Evolutionary conservation across 805 yeast genomes (phyloP).

Genomic region (Saturnispora besseyi): DNA sequence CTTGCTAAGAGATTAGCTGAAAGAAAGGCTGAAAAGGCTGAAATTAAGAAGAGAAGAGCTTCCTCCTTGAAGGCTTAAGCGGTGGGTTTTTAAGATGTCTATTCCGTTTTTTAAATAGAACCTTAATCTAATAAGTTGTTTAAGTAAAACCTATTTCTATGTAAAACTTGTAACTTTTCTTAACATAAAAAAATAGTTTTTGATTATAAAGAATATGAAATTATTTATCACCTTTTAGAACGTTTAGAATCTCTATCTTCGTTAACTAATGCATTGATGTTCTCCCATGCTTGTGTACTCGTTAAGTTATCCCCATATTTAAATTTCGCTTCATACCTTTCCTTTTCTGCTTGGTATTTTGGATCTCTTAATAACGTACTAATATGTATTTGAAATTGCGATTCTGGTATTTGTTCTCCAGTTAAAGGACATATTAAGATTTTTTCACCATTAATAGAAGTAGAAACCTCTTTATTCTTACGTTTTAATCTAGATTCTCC

Average conservation of each 20-base stretch:
- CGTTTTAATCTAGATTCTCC: conserved; percentile 54
- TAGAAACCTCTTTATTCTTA: conserved; percentile 2
- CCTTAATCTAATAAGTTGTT: conserved; percentile 4
- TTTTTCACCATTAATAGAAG: conserved; percentile 17
- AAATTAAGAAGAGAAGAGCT: conserved; percentile 99
- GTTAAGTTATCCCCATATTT: conserved; percentile 25
- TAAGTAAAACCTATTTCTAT: background rate
- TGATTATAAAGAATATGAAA: background rate
- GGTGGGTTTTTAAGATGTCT: conserved; percentile 4
- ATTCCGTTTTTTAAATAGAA: background rate
- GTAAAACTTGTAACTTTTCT: background rate
- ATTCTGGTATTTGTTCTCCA: conserved; percentile 58
- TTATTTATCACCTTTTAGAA: conserved; percentile 6
- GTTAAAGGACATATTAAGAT: conserved; percentile 73
- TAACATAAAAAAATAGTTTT: background rate
- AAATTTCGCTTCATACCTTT: conserved; percentile 49
- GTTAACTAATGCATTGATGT: conserved; percentile 38
- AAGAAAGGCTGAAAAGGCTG: conserved; percentile 97
- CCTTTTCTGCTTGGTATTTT: conserved; percentile 59
- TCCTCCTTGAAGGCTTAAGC: conserved; percentile 84
- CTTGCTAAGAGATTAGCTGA: conserved; percentile 97
- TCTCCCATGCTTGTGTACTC: conserved; percentile 48
- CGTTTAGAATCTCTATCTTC: conserved; percentile 10
- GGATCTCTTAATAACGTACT: conserved; percentile 69
- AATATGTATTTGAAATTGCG: conserved; percentile 62